Percentiles rank a stretch among this genome's conserved stretches.
Conservation (phyloP, 257 asterid genomes). For the Solanum habrochaites region DNA sequence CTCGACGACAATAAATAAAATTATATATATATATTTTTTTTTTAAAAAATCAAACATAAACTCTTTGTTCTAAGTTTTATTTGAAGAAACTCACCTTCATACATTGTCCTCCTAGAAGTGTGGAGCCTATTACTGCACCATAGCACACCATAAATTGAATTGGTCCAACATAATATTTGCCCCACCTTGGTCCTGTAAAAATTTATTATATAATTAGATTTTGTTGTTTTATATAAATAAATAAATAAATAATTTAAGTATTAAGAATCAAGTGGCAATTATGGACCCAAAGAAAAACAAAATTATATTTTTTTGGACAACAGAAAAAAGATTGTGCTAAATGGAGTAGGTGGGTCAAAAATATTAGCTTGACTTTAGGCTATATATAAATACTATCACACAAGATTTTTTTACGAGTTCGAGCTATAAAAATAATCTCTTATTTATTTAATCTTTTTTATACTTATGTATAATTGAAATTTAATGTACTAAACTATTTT, state of each 20-base stretch:
- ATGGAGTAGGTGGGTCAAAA: background rate
- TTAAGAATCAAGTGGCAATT: background rate
- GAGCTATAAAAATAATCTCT: rapidly evolving
- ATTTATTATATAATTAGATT: background rate
- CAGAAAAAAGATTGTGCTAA: background rate
- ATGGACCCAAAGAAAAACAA: background rate
- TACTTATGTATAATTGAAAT: rapidly evolving
- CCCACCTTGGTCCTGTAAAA: constrained; percentile 70
- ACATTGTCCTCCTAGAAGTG: constrained; percentile 92
- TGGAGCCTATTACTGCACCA: constrained; percentile 78
- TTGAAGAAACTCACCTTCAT: constrained; percentile 40
- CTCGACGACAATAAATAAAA: background rate
- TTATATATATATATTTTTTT: too few relatives aligned
- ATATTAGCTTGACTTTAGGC: background rate
- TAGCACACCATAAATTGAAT: constrained; percentile 79
- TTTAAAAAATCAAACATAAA: too few relatives aligned
- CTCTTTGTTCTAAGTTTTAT: background rate
- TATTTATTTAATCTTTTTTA: rapidly evolving
- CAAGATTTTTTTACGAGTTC: background rate
- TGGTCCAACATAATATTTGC: constrained; percentile 65
- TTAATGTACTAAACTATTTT: rapidly evolving
- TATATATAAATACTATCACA: background rate
- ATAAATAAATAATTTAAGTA: background rate
- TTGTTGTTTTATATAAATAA: background rate
- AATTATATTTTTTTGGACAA: background rate